Percentiles rank a stretch among this genome's conserved stretches.
phyloP scores from a whole-genome alignment of 192 early-diverging fungal species.

The Phycomyces nitens region DNA sequence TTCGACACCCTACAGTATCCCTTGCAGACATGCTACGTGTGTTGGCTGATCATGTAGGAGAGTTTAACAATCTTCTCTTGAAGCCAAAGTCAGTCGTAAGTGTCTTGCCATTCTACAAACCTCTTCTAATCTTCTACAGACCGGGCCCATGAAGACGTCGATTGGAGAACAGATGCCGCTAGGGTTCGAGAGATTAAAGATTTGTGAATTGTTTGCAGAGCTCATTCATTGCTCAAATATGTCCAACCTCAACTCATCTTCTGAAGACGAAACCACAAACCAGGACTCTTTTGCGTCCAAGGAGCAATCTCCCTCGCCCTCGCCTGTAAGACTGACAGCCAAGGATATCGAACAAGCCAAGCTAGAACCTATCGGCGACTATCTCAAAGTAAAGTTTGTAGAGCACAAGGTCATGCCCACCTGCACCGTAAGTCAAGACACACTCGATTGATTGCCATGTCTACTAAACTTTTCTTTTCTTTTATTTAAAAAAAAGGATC shows the following conservation, averaged over 20 bases:
- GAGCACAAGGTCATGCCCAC: conserved; percentile 61
- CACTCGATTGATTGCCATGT: no score
- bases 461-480: no score
- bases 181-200: conserved; percentile 91
- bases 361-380: conserved; percentile 58
- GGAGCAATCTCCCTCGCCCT: not conserved
- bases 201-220: conserved; percentile 98
- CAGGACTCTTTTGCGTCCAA: not conserved
- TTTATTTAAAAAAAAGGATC: no score
- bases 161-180: conserved; percentile 74
- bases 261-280: not conserved
- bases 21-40: conserved; percentile 88
- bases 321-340: not conserved
- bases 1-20: conserved; percentile 27
- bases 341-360: no score
- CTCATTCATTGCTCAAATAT: conserved; percentile 89
- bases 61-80: conserved; percentile 74
- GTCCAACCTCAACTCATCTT: conserved; percentile 57
- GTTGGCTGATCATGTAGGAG: conserved; percentile 67
- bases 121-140: conserved; percentile 17
- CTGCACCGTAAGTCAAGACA: conserved; percentile 40
- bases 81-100: conserved; percentile 73
- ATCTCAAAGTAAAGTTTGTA: conserved; percentile 67
- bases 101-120: not conserved
- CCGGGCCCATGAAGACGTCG: conserved; percentile 64